Conservation (phyloP, 208 protist species). For the Wallacemonas collosoma region DNA sequence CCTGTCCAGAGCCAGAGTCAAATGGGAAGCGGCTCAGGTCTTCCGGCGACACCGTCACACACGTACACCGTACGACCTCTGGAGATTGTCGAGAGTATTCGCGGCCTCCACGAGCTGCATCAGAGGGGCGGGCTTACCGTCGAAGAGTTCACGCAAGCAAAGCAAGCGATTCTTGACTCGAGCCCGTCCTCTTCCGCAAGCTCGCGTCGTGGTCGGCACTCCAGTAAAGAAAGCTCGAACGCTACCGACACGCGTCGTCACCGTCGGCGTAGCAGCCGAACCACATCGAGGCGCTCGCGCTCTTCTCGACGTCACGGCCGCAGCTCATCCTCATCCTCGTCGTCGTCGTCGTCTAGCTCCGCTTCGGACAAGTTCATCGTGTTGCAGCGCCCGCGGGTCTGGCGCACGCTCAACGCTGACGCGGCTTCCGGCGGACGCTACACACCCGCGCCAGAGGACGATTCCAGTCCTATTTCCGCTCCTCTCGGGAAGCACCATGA, state of each 20-base stretch:
- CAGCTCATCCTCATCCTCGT: slow-evolving; percentile 28
- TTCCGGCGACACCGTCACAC: slow-evolving; percentile 1
- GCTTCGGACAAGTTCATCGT: slow-evolving; percentile 58
- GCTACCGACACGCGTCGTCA: slow-evolving; percentile 12
- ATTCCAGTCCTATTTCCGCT: neutral
- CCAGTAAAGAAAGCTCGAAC: neutral
- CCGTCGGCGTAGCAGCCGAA: slow-evolving; percentile 19
- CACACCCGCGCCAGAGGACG: slow-evolving; percentile 9
- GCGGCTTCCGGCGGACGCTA: slow-evolving; percentile 14
- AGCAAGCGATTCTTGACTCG: slow-evolving; percentile 67
- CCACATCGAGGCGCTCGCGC: slow-evolving; percentile 11
- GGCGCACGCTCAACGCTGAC: slow-evolving; percentile 45
- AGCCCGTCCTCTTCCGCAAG: slow-evolving; percentile 18
- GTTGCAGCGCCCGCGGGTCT: slow-evolving; percentile 69
- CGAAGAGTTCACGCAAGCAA: slow-evolving; percentile 77
- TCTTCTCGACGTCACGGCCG: slow-evolving; percentile 3
- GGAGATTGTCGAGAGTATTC: slow-evolving; percentile 68
- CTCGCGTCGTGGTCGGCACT: neutral
- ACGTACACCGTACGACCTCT: slow-evolving; percentile 27
- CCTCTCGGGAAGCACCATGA: neutral
- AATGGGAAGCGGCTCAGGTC: slow-evolving; percentile 20
- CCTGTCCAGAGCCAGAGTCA: neutral
- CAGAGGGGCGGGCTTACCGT: slow-evolving; percentile 64
- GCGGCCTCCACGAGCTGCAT: slow-evolving; percentile 65
- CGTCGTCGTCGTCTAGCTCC: slow-evolving; percentile 31